These are phyloP conservation scores for Candolleomyces aberdarensis DNA, from an alignment of 768 basidiomycete genomes.

Conservation along the genomic window DNA sequence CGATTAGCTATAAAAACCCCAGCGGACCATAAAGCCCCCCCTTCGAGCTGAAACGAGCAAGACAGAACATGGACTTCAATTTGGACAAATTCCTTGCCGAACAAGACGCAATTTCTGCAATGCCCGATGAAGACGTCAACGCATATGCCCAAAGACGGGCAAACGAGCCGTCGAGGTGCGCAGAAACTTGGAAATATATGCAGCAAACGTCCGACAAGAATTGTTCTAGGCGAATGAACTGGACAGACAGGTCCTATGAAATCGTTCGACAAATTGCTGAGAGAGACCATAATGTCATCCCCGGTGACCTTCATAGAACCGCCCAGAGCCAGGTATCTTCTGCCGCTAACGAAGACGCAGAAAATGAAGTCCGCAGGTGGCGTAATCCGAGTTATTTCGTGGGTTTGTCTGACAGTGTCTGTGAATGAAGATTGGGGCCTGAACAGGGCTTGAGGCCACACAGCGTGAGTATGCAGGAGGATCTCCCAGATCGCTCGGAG, in stretches of 20 bases:
- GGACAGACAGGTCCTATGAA: neutral
- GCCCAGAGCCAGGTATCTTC: neutral
- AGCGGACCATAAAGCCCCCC: neutral
- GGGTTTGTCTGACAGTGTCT: neutral
- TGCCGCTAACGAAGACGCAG: neutral
- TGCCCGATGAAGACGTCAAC: conserved; percentile 51
- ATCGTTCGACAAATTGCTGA: neutral
- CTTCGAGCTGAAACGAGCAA: neutral
- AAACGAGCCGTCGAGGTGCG: neutral
- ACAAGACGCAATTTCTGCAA: conserved; percentile 50
- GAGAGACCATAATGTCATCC: neutral
- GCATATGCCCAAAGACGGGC: conserved; percentile 39
- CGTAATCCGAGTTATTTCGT: neutral
- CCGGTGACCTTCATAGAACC: neutral
- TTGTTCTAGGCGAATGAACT: conserved; percentile 3
- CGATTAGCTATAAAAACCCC: conserved; percentile 5
- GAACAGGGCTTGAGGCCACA: neutral
- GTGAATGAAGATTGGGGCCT: neutral
- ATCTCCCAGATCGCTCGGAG: neutral
- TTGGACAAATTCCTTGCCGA: conserved; percentile 50
- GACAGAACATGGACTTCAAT: conserved; percentile 25
- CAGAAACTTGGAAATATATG: neutral
- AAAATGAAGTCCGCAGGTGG: conserved; percentile 3
- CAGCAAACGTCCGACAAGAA: neutral
- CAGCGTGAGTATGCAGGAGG: neutral